These are phyloP conservation scores for Colletotrichum cordylinicola DNA, from an alignment of 2,329 filamentous ascomycete genomes.

Conservation along the genomic window DNA sequence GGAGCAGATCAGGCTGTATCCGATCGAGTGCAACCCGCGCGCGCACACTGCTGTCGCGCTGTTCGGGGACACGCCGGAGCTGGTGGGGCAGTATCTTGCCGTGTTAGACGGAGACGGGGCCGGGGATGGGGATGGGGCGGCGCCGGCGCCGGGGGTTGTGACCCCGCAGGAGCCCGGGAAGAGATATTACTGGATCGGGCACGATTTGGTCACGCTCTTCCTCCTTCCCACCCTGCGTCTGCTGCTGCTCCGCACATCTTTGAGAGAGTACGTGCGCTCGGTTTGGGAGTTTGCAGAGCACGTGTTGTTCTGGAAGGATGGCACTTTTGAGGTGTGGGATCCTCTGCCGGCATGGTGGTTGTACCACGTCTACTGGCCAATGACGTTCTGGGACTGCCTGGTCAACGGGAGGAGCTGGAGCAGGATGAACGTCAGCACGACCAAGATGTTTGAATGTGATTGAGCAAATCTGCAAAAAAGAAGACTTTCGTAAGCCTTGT, in stretches of 20 bases:
- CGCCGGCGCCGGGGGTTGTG: background rate
- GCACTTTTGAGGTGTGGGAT: conserved; percentile 58
- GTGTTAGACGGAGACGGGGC: conserved; percentile 35
- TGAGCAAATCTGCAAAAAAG: background rate
- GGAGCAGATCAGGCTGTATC: conserved; percentile 51
- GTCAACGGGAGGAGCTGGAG: conserved; percentile 60
- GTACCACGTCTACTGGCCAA: conserved; percentile 62
- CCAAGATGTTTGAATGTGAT: conserved; percentile 35
- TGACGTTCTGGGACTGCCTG: conserved; percentile 52
- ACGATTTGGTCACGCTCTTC: conserved; percentile 64
- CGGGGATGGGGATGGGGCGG: background rate
- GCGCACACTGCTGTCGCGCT: conserved; percentile 72
- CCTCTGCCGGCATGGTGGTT: conserved; percentile 63
- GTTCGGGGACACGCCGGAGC: conserved; percentile 53
- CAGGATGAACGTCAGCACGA: conserved; percentile 71
- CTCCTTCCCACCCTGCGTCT: conserved; percentile 54
- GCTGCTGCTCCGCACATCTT: conserved; percentile 27
- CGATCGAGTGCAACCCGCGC: conserved; percentile 75
- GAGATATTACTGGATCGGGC: conserved; percentile 68
- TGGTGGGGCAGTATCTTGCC: conserved; percentile 60
- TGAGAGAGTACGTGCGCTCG: conserved; percentile 8
- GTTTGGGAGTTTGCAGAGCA: conserved; percentile 38
- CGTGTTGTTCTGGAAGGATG: conserved; percentile 58
- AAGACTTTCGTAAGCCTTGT: background rate
- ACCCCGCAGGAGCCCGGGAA: conserved; percentile 27